Evolutionary conservation across 345 rosid species (phyloP).

Genomic region (Ceriops zippeliana): DNA sequence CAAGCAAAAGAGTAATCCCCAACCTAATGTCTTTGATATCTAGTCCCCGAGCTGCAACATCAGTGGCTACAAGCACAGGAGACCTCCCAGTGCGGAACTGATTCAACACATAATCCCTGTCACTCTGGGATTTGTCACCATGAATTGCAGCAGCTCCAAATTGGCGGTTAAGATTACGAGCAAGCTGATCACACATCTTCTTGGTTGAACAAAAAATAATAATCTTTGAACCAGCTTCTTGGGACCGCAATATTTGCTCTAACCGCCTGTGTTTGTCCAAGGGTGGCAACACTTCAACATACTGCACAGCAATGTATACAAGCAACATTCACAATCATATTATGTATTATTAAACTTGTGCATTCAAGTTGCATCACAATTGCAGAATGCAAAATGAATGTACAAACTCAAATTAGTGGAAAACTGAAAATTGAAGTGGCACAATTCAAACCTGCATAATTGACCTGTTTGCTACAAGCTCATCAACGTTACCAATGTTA

Average conservation of each 20-base stretch:
- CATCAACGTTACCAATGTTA: constrained; percentile 91
- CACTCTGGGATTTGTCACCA: constrained; percentile 86
- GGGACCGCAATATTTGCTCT: constrained; percentile 88
- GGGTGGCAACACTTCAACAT: constrained; percentile 68
- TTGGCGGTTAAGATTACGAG: constrained; percentile 63
- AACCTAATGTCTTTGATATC: constrained; percentile 93
- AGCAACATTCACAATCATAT: not conserved
- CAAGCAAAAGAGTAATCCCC: constrained; percentile 6
- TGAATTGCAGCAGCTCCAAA: constrained; percentile 93
- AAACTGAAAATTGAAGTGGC: not conserved
- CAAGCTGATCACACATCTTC: constrained; percentile 87
- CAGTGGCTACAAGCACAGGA: constrained; percentile 85
- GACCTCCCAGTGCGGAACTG: constrained; percentile 80
- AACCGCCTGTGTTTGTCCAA: constrained; percentile 87
- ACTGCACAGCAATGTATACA: constrained; percentile 36
- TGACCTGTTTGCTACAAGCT: constrained; percentile 98
- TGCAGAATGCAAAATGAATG: not conserved
- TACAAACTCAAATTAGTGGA: not conserved
- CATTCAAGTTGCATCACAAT: not conserved
- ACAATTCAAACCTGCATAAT: constrained; percentile 72
- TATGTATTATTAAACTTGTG: not conserved
- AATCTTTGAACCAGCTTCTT: constrained; percentile 80
- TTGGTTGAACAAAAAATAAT: constrained; percentile 82
- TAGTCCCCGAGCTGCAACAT: constrained; percentile 91
- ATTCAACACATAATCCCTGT: constrained; percentile 70